Conservation (phyloP, 352 stramenopile species). For the Phytophthora megakarya region DNA sequence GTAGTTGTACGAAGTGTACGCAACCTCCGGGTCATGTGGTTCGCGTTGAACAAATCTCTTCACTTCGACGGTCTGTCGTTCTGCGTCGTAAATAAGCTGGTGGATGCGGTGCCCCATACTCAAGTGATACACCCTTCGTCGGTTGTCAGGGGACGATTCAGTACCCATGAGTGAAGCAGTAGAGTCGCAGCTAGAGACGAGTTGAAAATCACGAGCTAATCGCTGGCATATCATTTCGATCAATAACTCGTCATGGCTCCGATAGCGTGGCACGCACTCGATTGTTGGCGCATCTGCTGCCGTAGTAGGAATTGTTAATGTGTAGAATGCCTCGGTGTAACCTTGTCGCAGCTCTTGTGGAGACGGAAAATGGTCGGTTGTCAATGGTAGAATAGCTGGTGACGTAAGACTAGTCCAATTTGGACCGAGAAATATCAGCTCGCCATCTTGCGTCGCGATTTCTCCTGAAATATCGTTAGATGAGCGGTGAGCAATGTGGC, state of each 20-base stretch:
- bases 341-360: conserved; percentile 62
- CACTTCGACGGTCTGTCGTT: conserved; percentile 78
- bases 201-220: conserved; percentile 77
- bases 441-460: conserved; percentile 22
- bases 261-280: conserved; percentile 62
- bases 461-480: conserved; percentile 10
- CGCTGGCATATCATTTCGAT: conserved; percentile 87
- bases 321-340: conserved; percentile 87
- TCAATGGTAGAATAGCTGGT: conserved; percentile 93
- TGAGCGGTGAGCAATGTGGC: conserved; percentile 9
- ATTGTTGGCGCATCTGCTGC: conserved; percentile 31
- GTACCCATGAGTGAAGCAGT: conserved; percentile 35
- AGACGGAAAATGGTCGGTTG: conserved; percentile 88
- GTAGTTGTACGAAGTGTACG: conserved; percentile 68
- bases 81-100: conserved; percentile 76
- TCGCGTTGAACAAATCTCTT: conserved; percentile 73
- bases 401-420: conserved; percentile 97
- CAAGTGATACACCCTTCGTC: conserved; percentile 58
- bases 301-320: conserved; percentile 63
- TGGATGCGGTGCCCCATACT: conserved; percentile 86
- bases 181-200: conserved; percentile 55
- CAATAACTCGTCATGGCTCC: conserved; percentile 68
- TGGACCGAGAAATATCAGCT: conserved; percentile 77
- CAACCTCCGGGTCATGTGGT: conserved; percentile 32
- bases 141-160: conserved; percentile 23